Conservation (phyloP, 2,329 filamentous ascomycete genomes). For the Fusarium torreyae region DNA sequence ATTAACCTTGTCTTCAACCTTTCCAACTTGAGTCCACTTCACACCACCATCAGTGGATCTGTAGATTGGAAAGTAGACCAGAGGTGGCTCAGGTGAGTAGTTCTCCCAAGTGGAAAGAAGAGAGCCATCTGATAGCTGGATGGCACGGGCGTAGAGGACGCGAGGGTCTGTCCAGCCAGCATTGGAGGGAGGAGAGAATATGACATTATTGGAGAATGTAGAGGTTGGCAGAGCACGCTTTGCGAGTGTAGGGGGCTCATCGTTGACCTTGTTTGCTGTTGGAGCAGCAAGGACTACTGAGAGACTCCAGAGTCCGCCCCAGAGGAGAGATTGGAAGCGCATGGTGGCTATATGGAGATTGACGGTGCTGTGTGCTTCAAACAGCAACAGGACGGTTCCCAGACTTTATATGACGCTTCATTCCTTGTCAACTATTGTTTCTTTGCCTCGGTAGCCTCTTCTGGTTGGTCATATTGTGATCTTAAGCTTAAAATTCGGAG, state of each 20-base stretch:
- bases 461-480: not conserved
- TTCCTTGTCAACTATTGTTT: not conserved
- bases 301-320: conserved; percentile 39
- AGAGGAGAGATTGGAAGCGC: conserved; percentile 32
- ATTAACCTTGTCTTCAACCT: conserved; percentile 75
- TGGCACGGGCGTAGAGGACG: conserved; percentile 62
- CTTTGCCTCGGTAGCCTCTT: conserved; percentile 11
- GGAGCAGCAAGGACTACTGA: conserved; percentile 36
- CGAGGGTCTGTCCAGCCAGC: conserved; percentile 59
- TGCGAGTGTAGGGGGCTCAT: conserved; percentile 16
- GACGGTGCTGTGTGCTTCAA: not conserved
- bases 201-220: conserved; percentile 51
- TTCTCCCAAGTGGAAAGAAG: conserved; percentile 71
- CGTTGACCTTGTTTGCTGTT: conserved; percentile 18
- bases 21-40: conserved; percentile 76
- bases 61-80: conserved; percentile 69
- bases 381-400: not conserved
- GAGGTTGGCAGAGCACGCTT: conserved; percentile 37
- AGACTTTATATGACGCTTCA: conserved; percentile 5
- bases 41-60: conserved; percentile 67
- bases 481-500: conserved; percentile 17
- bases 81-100: conserved; percentile 69
- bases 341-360: conserved; percentile 5
- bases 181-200: conserved; percentile 58
- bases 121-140: conserved; percentile 62